A percentile compares a stretch with the other conserved stretches of the same genome.
Conservation (phyloP, 495 filamentous ascomycete genomes). For the Podospora conica region DNA sequence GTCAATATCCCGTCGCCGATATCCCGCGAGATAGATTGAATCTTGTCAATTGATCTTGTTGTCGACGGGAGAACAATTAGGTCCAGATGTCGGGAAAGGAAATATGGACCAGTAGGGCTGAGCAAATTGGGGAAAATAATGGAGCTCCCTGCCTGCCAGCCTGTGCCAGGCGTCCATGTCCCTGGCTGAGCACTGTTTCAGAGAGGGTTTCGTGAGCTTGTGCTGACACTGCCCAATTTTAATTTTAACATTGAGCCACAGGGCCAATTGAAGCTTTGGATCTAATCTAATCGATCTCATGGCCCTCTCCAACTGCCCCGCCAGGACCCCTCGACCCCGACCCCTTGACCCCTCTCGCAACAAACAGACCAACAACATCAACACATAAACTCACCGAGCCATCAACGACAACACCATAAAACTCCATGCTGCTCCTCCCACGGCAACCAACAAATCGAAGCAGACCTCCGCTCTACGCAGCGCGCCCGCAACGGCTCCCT, state of each 20-base stretch:
- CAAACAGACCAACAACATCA: too few species aligned
- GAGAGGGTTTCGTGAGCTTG: not conserved
- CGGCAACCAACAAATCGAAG: not conserved
- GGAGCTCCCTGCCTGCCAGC: not conserved
- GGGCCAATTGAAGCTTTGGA: not conserved
- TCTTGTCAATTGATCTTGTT: not conserved
- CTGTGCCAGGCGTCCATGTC: not conserved
- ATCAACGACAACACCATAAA: not conserved
- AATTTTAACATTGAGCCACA: not conserved
- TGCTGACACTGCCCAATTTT: not conserved
- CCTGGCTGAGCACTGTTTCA: not conserved
- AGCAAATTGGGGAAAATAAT: not conserved
- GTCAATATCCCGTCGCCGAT: not conserved
- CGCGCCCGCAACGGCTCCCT: not conserved
- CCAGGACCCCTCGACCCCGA: not conserved
- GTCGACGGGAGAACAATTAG: not conserved
- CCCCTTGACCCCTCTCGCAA: too few species aligned
- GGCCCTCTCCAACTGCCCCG: not conserved
- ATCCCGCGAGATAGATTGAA: not conserved
- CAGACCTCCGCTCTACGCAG: not conserved
- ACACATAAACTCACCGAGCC: not conserved
- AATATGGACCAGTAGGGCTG: not conserved
- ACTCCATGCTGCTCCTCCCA: not conserved
- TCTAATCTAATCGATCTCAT: constrained; percentile 6
- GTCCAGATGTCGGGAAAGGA: not conserved